Conservation (phyloP, 345 rosid species). For the Dipteronia dyeriana region DNA sequence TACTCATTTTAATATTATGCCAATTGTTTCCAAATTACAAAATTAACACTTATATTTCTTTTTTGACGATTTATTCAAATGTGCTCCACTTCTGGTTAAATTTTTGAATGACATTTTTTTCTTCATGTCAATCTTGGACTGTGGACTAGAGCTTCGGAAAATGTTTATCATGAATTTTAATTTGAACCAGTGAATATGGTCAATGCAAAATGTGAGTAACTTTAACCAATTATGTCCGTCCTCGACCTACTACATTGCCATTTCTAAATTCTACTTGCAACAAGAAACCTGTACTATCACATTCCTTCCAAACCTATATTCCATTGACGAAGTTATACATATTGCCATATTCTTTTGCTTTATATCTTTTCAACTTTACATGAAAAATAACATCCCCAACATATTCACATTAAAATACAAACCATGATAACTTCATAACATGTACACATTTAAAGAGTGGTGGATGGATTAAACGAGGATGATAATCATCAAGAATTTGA, state of each 20-base stretch:
- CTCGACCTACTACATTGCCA: neutral
- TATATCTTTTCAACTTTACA: neutral
- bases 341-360: neutral
- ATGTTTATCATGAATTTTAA: no score
- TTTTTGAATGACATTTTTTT: no score
- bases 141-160: no score
- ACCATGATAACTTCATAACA: neutral
- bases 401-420: neutral
- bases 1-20: no score
- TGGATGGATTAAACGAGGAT: neutral
- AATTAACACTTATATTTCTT: no score
- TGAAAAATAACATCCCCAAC: neutral
- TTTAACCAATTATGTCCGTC: no score
- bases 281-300: neutral
- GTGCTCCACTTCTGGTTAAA: no score
- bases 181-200: no score
- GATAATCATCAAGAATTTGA: neutral
- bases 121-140: no score
- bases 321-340: neutral
- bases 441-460: neutral
- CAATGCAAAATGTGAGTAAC: no score
- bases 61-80: no score
- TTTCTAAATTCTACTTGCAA: neutral
- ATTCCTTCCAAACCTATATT: conserved; percentile 1
- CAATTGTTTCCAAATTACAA: no score